Percentiles rank a stretch among this genome's conserved stretches.
Conservation (phyloP, 495 filamentous ascomycete genomes). For the Xylaria flabelliformis region DNA sequence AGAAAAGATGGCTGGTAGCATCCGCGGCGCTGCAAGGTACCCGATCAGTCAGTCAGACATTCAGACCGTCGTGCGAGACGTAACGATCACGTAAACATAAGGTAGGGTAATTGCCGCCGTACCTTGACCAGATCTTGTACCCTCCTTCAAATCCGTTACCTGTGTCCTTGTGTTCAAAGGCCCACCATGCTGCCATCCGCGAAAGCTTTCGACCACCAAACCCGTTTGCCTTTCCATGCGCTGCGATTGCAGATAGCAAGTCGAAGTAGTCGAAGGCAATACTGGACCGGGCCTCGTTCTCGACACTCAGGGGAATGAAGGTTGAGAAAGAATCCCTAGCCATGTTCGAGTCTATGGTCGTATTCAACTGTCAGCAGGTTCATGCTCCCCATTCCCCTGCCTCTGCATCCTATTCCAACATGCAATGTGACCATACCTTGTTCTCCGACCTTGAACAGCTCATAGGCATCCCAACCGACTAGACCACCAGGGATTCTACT, state of each 20-base stretch:
- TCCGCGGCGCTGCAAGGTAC: conserved; percentile 76
- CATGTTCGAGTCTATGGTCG: conserved; percentile 78
- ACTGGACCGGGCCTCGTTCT: conserved; percentile 80
- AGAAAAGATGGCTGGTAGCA: conserved; percentile 95
- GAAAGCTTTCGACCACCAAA: conserved; percentile 93
- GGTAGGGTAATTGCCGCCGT: conserved; percentile 31
- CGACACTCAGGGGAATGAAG: conserved; percentile 93
- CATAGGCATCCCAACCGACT: conserved; percentile 96
- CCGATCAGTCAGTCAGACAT: conserved; percentile 33
- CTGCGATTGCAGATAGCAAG: conserved; percentile 77
- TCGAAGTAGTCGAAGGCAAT: conserved; percentile 99
- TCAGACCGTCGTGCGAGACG: background rate
- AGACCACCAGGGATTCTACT: conserved; percentile 89
- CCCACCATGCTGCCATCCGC: conserved; percentile 97
- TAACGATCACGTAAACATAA: background rate
- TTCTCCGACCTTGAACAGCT: conserved; percentile 94
- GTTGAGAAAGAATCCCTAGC: conserved; percentile 93
- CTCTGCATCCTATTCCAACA: background rate
- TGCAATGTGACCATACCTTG: conserved; percentile 64
- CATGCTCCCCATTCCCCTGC: background rate
- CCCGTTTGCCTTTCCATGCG: conserved; percentile 90
- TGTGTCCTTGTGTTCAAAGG: conserved; percentile 86
- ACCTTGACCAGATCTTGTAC: conserved; percentile 79
- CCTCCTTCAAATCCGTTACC: conserved; percentile 95
- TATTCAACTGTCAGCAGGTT: conserved; percentile 24